Base-by-base conservation (phyloP, 1,284 basidiomycete species). In the Ceratobasidium sp. region DNA sequence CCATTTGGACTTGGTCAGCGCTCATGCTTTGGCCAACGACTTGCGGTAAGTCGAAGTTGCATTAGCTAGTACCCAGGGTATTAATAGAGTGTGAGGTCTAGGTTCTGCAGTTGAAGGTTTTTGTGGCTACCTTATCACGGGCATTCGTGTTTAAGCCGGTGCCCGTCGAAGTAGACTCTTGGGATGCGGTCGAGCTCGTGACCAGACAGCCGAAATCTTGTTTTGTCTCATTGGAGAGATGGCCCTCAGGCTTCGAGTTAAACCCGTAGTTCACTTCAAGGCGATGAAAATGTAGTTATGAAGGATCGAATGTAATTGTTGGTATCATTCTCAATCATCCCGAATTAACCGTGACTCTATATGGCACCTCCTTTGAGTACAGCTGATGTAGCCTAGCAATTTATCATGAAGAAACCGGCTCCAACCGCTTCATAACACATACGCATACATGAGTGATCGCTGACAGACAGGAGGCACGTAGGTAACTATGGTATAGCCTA, bases 1-100 rank as follows among this genome's bases (percentile, higher is more conserved):
- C 62, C 73, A 44, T 75, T 75, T 44, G 73, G 73, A 13, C 3
- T 65, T 6, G 73, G 73, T n/a, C 73, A 65, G n/a, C 46, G 73
- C 9, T 65, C 73, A 12, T 75, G 73, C 26, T 75, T 75, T 66
- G 73, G 73, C 1, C 73, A 75, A 40, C 64, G 62, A 38, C 73
- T 75, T 42, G 73, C 73, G 15, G 73, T 75, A 56, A 42, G 73
- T 65, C 46, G 26, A 23, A n/a, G 5, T 2, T 2, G 2, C 40
- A 40, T 23, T 12, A 20, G 6, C n/a, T n/a, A 56, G 42, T 61
- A 61, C 13, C 26, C 5, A 48, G 38, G 23, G 4, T n/a, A 4
- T 17, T 7, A 15, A 46, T 64, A 5, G 17, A 28, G 9, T n/a
- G 44, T 12, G 17, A 9, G 15, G 1, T 54, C 6, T n/a, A 74